Evolutionary conservation across 805 yeast species (phyloP).

Genomic region (Metschnikowia henanensis): DNA sequence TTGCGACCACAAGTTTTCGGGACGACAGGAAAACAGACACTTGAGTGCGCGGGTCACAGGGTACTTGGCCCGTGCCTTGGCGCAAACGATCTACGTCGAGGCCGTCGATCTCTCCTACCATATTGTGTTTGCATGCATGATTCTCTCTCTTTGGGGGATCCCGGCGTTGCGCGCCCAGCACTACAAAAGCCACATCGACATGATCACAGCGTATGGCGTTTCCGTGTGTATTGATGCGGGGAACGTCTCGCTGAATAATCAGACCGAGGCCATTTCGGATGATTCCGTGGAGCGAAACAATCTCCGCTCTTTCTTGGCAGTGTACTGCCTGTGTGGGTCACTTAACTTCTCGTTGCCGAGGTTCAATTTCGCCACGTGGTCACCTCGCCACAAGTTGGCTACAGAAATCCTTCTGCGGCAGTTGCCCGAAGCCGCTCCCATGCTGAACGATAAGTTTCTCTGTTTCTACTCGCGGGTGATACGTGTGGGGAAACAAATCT

Average conservation of each 20-base stretch:
- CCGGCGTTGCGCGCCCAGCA: constrained; percentile 55
- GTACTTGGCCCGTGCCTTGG: constrained; percentile 46
- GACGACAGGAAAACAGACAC: constrained; percentile 24
- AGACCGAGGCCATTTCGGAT: constrained; percentile 15
- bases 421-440: not conserved
- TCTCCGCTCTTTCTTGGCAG: constrained; percentile 46
- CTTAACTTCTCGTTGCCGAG: constrained; percentile 51
- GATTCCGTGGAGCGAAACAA: constrained; percentile 25
- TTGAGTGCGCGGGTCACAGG: constrained; percentile 43
- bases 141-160: constrained; percentile 51
- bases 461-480: constrained; percentile 45
- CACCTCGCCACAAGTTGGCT: constrained; percentile 42
- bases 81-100: constrained; percentile 42
- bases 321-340: constrained; percentile 52
- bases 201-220: constrained; percentile 45
- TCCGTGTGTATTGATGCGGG: constrained; percentile 52
- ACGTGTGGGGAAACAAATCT: constrained; percentile 51
- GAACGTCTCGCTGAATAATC: constrained; percentile 13
- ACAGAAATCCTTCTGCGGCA: constrained; percentile 16
- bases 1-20: constrained; percentile 31
- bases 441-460: constrained; percentile 28
- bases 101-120: constrained; percentile 44
- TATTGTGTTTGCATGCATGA: constrained; percentile 43
- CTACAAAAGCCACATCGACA: constrained; percentile 50
- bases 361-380: constrained; percentile 51